Conservation (phyloP, 257 asterid genomes). For the Scutellaria baicalensis region DNA sequence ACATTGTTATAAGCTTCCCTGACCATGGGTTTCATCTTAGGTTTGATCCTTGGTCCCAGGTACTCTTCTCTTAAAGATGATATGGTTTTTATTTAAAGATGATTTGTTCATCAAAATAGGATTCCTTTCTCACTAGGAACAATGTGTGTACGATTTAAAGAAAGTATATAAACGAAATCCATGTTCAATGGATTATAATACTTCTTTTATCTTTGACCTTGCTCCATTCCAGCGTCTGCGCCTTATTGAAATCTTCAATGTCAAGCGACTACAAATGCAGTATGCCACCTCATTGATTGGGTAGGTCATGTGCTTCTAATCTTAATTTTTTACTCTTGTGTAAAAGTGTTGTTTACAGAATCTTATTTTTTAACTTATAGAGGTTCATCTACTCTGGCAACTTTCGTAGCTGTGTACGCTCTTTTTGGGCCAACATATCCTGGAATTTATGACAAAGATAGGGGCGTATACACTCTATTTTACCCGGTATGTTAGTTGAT, state of each 20-base stretch:
- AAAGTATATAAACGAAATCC: not conserved
- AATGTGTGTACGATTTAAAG: not conserved
- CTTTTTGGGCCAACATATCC: constrained; percentile 89
- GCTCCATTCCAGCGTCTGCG: constrained; percentile 57
- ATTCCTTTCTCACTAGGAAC: not conserved
- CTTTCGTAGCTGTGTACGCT: constrained; percentile 80
- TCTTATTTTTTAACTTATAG: constrained; percentile 31
- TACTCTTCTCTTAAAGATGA: constrained; percentile 18
- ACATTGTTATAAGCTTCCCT: constrained; percentile 81
- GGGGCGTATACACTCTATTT: constrained; percentile 72
- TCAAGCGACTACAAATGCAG: constrained; percentile 81
- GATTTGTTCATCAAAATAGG: not conserved
- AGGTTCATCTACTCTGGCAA: constrained; percentile 72
- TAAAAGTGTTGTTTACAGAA: constrained; percentile 7
- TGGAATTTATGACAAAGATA: constrained; percentile 68
- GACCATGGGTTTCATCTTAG: constrained; percentile 90
- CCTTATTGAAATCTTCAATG: constrained; percentile 72
- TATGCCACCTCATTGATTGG: constrained; percentile 77
- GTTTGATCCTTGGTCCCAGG: constrained; percentile 95
- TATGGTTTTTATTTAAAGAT: not conserved
- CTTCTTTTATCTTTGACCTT: constrained; percentile 9
- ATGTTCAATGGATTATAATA: not conserved
- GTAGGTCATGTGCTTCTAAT: constrained; percentile 27
- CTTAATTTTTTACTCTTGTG: not conserved
- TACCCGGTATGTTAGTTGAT: constrained; percentile 59